Percentiles rank a stretch among this genome's conserved stretches.
These are phyloP conservation scores for Closterium sp. DNA, from an alignment of 139 green algal species.

Conservation along the genomic window DNA sequence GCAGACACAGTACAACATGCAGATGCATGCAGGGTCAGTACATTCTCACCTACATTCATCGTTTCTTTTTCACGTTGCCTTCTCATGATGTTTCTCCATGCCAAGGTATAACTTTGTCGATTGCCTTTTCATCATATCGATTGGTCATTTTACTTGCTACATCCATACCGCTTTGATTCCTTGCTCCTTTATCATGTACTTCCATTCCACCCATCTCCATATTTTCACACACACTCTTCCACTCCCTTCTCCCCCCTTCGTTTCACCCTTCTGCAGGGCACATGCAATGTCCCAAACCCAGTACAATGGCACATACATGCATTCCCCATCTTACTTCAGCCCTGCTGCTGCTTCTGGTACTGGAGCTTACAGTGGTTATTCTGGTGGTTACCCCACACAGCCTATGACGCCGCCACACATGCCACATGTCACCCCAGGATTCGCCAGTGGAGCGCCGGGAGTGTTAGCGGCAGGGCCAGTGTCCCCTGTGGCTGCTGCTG, in stretches of 20 bases:
- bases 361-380: not conserved
- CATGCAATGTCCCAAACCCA: not conserved
- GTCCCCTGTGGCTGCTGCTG: not conserved
- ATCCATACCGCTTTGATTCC: too few relatives aligned
- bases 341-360: not conserved
- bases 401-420: not conserved
- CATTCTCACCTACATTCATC: too few relatives aligned
- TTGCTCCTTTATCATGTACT: too few relatives aligned
- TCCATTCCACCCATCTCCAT: too few relatives aligned
- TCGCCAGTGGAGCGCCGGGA: not conserved
- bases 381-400: not conserved
- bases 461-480: not conserved
- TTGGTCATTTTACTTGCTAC: too few relatives aligned
- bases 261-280: not conserved
- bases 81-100: too few relatives aligned
- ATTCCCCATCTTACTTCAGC: not conserved
- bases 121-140: too few relatives aligned
- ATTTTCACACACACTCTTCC: not conserved
- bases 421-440: not conserved
- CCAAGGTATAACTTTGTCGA: too few relatives aligned
- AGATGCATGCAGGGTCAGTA: not conserved
- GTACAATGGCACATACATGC: not conserved
- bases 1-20: not conserved
- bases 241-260: not conserved
- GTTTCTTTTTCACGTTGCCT: too few relatives aligned